Conservation (phyloP, 2,329 filamentous ascomycete species). For the Salinomyces thailandicus region DNA sequence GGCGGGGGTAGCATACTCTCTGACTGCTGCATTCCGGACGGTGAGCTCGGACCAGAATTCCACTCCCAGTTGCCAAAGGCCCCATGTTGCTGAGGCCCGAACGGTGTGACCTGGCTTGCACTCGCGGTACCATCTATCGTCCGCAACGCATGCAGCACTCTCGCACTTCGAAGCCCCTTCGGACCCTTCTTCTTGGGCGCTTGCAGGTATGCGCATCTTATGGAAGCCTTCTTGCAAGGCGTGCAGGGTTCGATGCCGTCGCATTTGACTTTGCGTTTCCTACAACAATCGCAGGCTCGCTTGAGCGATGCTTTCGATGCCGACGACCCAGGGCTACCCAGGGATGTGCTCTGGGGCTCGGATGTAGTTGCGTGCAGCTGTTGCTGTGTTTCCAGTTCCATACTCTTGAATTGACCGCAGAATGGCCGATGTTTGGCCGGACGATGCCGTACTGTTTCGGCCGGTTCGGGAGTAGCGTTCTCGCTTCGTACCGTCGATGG, state of each 20-base stretch:
- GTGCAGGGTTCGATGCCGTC: conserved; percentile 25
- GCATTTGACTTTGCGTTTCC: conserved; percentile 28
- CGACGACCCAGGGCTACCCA: not conserved
- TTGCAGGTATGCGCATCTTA: conserved; percentile 27
- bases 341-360: not conserved
- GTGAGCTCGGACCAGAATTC: conserved; percentile 9
- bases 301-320: conserved; percentile 5
- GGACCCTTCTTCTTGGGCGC: conserved; percentile 29
- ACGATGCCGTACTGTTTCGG: too few relatives aligned
- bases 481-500: not conserved
- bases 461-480: too few relatives aligned
- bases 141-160: conserved; percentile 26
- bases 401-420: conserved; percentile 7
- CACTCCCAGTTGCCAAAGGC: conserved; percentile 23
- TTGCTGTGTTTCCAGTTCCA: conserved; percentile 13
- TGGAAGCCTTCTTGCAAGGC: conserved; percentile 26
- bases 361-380: conserved; percentile 2
- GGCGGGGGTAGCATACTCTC: not conserved
- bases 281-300: conserved; percentile 28
- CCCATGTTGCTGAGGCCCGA: conserved; percentile 14
- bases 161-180: conserved; percentile 25
- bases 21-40: conserved; percentile 1
- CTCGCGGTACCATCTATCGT: conserved; percentile 23
- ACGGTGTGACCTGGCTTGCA: conserved; percentile 15
- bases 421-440: conserved; percentile 5